These are phyloP conservation scores for Chaetomium cochliodes DNA, from an alignment of 495 filamentous ascomycete genomes.

Conservation along the genomic window DNA sequence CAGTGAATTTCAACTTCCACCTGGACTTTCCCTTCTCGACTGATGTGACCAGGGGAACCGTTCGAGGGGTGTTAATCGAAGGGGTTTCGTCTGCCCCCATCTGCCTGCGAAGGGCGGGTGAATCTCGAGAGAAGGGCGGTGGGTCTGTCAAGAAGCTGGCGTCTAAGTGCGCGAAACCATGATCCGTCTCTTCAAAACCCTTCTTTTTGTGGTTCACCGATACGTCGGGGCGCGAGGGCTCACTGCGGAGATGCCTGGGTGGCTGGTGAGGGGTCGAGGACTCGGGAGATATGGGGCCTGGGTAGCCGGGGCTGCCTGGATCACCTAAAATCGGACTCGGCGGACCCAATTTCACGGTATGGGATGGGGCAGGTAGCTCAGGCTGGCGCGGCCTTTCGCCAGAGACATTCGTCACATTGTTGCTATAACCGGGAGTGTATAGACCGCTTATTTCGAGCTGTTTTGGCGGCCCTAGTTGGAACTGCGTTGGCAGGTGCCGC, in stretches of 20 bases:
- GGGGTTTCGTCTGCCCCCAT: not conserved
- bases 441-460: slow-evolving; percentile 23
- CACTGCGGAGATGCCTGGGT: slow-evolving; percentile 4
- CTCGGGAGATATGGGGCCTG: slow-evolving; percentile 12
- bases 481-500: slow-evolving; percentile 36
- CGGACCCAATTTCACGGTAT: not conserved
- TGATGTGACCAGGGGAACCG: slow-evolving; percentile 21
- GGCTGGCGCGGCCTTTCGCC: not conserved
- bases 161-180: not conserved
- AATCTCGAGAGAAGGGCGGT: slow-evolving; percentile 15
- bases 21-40: slow-evolving; percentile 34
- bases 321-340: slow-evolving; percentile 13
- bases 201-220: not conserved
- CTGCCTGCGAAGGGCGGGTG: slow-evolving; percentile 12
- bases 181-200: not conserved
- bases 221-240: slow-evolving; percentile 8
- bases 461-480: slow-evolving; percentile 35
- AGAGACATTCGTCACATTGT: not conserved
- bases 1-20: slow-evolving; percentile 36
- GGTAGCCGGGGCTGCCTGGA: not conserved
- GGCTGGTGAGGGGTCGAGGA: slow-evolving; percentile 5
- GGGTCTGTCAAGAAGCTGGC: slow-evolving; percentile 17
- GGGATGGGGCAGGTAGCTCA: not conserved
- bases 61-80: slow-evolving; percentile 20
- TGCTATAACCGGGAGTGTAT: slow-evolving; percentile 23